Evolutionary conservation across 345 rosid species (phyloP).

Genomic region (Citrus reticulata): DNA sequence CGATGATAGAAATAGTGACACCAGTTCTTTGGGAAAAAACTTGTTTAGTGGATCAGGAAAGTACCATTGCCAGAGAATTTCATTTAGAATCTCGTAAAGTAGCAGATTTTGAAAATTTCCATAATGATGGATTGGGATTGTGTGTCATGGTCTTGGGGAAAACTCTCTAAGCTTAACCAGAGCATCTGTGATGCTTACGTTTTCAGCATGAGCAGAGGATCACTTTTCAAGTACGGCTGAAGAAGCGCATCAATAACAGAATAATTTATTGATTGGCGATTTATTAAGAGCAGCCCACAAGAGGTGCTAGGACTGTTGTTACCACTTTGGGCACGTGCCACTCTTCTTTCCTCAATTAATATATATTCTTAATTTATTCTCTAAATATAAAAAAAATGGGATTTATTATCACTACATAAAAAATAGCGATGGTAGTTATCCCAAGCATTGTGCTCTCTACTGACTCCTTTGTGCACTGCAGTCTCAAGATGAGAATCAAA

Average conservation of each 20-base stretch:
- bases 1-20: background rate
- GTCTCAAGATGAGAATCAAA: constrained; percentile 85
- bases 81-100: background rate
- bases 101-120: background rate
- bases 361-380: background rate
- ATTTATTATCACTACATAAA: background rate
- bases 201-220: background rate
- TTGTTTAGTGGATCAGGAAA: background rate
- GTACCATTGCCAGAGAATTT: background rate
- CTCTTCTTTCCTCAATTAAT: background rate
- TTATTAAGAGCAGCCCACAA: background rate
- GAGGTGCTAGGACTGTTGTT: background rate
- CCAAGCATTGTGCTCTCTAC: background rate
- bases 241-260: background rate
- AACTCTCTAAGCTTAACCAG: background rate
- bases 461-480: constrained; percentile 26
- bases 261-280: background rate
- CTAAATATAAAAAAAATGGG: background rate
- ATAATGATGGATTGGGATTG: background rate
- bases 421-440: constrained; percentile 3
- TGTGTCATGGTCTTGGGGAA: background rate
- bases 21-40: background rate
- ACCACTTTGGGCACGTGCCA: background rate
- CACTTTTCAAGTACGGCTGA: background rate
- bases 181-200: background rate